Evolutionary conservation across 1,139 yeast species (phyloP), one percentile per base, ranked within the genome.

Genomic region (Saccharomyces hybrid): DNA sequence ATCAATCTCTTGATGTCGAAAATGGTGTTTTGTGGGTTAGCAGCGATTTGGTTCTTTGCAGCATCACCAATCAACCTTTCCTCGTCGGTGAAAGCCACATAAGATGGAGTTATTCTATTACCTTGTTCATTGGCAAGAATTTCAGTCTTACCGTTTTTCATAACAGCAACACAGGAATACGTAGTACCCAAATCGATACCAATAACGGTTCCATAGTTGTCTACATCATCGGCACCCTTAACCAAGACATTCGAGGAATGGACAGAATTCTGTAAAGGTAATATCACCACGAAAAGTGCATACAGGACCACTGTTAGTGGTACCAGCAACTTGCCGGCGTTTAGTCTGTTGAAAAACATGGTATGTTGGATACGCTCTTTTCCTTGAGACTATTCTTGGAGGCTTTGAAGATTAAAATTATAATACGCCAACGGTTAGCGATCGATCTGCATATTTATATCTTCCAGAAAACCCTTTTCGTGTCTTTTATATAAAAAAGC

Each of bases 81-180:
- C 49, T 85, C 88, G 51, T 81, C 86, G 50, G 88, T 85, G 73
- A 88, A 88, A 16, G 95, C 91, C 58, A 88, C 96, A 70, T 84
- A 88, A 1, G 95, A 87, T 44, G 97, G 96, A 51, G 97, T 89
- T 66, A 88, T 89, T 78, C 97, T 85, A 77, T 88, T 88, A 77
- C 97, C 97, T 78, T 89, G 97, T 73, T 89, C 97, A 71, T 89
- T 89, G 64, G 97, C 96, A 67, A 89, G 77, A 65, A 89, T 89
- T 75, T 88, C 97, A 56, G 90, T 96, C 69, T 88, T 84, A 62
- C 96, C 97, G 59, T 84, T 81, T 73, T 86, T 86, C 95, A 89
- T 88, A 50, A 88, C 96, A 69, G 95, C 96, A 51, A 89, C 97
- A 82, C 96, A 89, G 7, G 96, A 88, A 75, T 88, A 88, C 50